A percentile compares a stretch with the other conserved stretches of the same genome.
Conservation (phyloP, 2,329 filamentous ascomycete species). For the Boeremia lycopersici region DNA sequence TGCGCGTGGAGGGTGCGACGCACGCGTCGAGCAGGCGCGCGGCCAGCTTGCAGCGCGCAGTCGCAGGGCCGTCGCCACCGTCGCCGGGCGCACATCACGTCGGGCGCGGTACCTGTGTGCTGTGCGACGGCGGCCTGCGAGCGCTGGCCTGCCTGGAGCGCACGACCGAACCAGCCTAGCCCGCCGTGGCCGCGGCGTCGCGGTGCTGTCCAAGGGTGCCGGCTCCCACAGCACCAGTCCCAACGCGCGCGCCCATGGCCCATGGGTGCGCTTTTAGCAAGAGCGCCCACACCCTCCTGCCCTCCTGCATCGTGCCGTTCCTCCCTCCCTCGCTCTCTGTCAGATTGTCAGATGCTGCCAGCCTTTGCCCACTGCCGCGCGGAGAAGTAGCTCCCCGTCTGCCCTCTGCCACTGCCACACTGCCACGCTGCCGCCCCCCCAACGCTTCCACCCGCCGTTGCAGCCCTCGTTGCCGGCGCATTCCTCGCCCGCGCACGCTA, state of each 20-base stretch:
- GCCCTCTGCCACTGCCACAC: constrained; percentile 11
- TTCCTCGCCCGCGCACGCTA: constrained; percentile 30
- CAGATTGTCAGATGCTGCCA: constrained; percentile 11
- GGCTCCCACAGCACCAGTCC: constrained; percentile 18
- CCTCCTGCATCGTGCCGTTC: constrained; percentile 18
- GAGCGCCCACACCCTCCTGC: constrained; percentile 17
- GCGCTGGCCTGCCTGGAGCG: constrained; percentile 16
- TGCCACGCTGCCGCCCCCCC: constrained; percentile 7
- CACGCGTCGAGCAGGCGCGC: constrained; percentile 2
- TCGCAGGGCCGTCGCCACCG: not conserved
- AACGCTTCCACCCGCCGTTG: constrained; percentile 17
- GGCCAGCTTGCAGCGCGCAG: not conserved
- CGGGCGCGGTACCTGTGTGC: constrained; percentile 26
- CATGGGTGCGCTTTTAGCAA: constrained; percentile 21
- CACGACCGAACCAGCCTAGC: constrained; percentile 30
- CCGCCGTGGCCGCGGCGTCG: constrained; percentile 3
- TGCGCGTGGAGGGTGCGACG: constrained; percentile 11
- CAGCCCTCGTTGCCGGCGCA: constrained; percentile 36
- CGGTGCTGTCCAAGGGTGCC: constrained; percentile 15
- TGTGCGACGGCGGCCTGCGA: constrained; percentile 1
- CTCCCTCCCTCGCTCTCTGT: constrained; percentile 12
- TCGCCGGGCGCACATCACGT: constrained; percentile 3
- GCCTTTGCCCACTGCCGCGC: constrained; percentile 8
- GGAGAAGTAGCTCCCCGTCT: constrained; percentile 19
- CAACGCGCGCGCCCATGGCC: constrained; percentile 18